A percentile compares a stretch with the other conserved stretches of the same genome.
Evolutionary conservation across 495 filamentous ascomycete genomes (phyloP).

Genomic region (Hypomontagnella monticulosa): DNA sequence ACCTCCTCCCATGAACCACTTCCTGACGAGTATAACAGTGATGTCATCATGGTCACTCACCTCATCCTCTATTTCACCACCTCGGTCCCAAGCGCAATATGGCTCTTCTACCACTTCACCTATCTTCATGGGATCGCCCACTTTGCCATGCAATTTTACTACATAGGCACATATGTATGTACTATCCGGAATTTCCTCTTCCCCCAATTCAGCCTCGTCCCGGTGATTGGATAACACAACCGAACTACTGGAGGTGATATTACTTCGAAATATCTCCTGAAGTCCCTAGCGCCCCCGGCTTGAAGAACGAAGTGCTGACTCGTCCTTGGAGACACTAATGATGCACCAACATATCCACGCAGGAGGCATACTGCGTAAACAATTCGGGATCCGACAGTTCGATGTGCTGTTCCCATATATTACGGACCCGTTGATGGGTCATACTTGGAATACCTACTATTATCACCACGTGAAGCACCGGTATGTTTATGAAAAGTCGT

Average conservation of each 20-base stretch:
- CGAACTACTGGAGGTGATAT: too few relatives aligned
- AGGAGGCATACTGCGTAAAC: constrained; percentile 68
- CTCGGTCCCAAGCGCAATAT: constrained; percentile 71
- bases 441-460: constrained; percentile 85
- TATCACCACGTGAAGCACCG: constrained; percentile 86
- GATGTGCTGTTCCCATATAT: constrained; percentile 77
- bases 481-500: not conserved
- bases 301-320: too few relatives aligned
- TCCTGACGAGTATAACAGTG: constrained; percentile 51
- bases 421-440: constrained; percentile 77
- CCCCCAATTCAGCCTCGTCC: too few relatives aligned
- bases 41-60: constrained; percentile 82
- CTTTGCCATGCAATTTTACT: constrained; percentile 67
- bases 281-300: too few relatives aligned
- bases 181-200: too few relatives aligned
- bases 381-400: constrained; percentile 43
- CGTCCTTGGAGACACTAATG: constrained; percentile 65
- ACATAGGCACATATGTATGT: constrained; percentile 67
- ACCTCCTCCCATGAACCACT: not conserved
- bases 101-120: constrained; percentile 70
- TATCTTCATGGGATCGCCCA: constrained; percentile 72
- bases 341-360: constrained; percentile 86
- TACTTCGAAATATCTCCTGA: too few relatives aligned
- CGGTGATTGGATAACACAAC: too few relatives aligned
- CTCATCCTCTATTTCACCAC: constrained; percentile 75